phyloP scores from a whole-genome alignment of 2,329 filamentous ascomycete genomes.

The Emergomyces pasteurianus region DNA sequence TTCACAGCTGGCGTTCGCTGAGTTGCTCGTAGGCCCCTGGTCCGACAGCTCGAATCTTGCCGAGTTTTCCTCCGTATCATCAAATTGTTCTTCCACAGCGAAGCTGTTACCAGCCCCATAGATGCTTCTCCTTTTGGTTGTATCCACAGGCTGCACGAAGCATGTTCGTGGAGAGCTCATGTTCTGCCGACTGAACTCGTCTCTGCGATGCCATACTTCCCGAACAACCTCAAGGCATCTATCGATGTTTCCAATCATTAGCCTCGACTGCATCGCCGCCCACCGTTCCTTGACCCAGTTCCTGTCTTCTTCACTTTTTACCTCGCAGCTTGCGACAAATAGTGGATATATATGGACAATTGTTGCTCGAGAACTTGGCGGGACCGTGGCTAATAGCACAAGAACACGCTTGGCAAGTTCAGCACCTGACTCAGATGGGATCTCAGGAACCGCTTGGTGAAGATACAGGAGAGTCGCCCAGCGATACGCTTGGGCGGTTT shows the following conservation, averaged over 20 bases:
- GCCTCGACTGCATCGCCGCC: conserved; percentile 46
- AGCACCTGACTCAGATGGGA: conserved; percentile 46
- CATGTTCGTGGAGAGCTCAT: conserved; percentile 18
- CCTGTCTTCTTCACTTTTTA: conserved; percentile 46
- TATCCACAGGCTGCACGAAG: conserved; percentile 11
- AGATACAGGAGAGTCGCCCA: conserved; percentile 55
- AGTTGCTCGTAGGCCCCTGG: neutral
- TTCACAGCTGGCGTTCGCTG: conserved; percentile 15
- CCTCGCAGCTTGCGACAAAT: conserved; percentile 55
- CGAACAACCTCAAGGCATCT: conserved; percentile 52
- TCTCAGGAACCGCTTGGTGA: conserved; percentile 56
- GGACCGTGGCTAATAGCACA: conserved; percentile 50
- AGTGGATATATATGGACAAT: conserved; percentile 62
- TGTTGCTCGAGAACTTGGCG: conserved; percentile 48
- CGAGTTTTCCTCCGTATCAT: neutral
- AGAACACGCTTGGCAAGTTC: conserved; percentile 52
- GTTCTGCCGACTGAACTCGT: conserved; percentile 38
- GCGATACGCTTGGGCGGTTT: conserved; percentile 56
- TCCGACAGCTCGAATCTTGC: neutral
- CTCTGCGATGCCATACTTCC: conserved; percentile 55
- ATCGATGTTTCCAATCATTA: conserved; percentile 57
- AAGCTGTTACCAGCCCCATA: neutral
- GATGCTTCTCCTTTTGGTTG: conserved; percentile 8
- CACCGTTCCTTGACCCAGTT: conserved; percentile 54
- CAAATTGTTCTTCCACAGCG: neutral